Conservation (phyloP, 108 stramenopile genomes). For the Cyclotella atomus region DNA sequence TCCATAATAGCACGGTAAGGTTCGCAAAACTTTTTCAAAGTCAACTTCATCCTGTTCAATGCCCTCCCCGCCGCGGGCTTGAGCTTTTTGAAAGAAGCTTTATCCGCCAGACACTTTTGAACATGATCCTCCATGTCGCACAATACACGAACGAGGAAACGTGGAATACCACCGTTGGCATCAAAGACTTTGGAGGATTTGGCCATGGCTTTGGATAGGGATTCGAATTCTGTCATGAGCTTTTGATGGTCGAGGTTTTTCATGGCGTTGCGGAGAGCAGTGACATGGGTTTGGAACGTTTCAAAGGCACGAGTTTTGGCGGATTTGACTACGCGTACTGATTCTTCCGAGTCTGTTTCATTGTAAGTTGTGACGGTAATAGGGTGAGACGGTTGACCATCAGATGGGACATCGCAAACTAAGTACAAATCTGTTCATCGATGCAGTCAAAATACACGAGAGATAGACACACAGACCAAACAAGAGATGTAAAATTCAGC, state of each 20-base stretch:
- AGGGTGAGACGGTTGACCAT: neutral
- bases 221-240: slow-evolving; percentile 87
- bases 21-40: slow-evolving; percentile 93
- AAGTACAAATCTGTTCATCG: neutral
- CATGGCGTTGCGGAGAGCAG: slow-evolving; percentile 84
- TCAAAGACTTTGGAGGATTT: slow-evolving; percentile 71
- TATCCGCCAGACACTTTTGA: slow-evolving; percentile 79
- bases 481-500: slow-evolving; percentile 17
- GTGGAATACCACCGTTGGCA: slow-evolving; percentile 81
- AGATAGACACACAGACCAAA: slow-evolving; percentile 9
- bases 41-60: slow-evolving; percentile 95
- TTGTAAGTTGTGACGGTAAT: neutral
- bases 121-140: slow-evolving; percentile 93
- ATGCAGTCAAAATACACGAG: slow-evolving; percentile 7
- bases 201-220: slow-evolving; percentile 86
- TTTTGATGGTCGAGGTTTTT: slow-evolving; percentile 73
- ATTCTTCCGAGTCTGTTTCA: slow-evolving; percentile 76
- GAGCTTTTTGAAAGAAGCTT: slow-evolving; percentile 93
- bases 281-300: slow-evolving; percentile 75
- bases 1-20: slow-evolving; percentile 77
- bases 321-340: slow-evolving; percentile 95
- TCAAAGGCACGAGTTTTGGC: slow-evolving; percentile 92
- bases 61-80: slow-evolving; percentile 90
- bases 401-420: neutral
- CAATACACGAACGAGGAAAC: slow-evolving; percentile 81